Evolutionary conservation across 2,329 filamentous ascomycete species (phyloP).

Genomic region (Fusarium acutatum): DNA sequence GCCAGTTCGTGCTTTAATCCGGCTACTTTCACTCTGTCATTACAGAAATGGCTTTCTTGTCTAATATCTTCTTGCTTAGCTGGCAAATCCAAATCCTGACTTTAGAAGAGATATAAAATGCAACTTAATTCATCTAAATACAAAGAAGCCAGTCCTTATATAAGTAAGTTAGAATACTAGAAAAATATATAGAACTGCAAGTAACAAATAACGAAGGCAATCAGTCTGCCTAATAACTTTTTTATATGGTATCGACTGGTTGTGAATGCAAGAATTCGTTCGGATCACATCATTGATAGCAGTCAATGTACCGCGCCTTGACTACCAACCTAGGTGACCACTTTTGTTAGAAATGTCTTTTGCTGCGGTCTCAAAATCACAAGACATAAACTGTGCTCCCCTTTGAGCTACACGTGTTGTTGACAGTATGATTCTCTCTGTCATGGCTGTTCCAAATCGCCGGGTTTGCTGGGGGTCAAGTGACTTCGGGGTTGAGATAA

Average conservation of each 20-base stretch:
- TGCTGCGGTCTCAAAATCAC: background rate
- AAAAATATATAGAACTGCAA: background rate
- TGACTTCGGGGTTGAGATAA: background rate
- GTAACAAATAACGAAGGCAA: background rate
- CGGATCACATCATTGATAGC: background rate
- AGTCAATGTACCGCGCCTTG: background rate
- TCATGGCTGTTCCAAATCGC: background rate
- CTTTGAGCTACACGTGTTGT: background rate
- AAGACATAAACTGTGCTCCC: background rate
- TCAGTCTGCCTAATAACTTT: background rate
- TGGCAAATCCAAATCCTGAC: background rate
- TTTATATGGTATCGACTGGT: background rate
- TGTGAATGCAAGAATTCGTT: background rate
- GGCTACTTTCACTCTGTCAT: background rate
- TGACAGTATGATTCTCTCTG: background rate
- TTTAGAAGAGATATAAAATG: background rate
- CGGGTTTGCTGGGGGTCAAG: background rate
- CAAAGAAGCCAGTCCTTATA: background rate
- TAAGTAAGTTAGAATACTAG: background rate
- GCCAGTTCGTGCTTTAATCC: background rate
- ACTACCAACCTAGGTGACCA: background rate
- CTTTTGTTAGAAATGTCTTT: background rate
- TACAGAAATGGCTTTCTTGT: background rate
- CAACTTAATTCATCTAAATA: background rate
- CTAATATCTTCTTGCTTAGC: background rate